Evolutionary conservation across 495 filamentous ascomycete genomes (phyloP).

Genomic region (Lasiosphaeria hispida): DNA sequence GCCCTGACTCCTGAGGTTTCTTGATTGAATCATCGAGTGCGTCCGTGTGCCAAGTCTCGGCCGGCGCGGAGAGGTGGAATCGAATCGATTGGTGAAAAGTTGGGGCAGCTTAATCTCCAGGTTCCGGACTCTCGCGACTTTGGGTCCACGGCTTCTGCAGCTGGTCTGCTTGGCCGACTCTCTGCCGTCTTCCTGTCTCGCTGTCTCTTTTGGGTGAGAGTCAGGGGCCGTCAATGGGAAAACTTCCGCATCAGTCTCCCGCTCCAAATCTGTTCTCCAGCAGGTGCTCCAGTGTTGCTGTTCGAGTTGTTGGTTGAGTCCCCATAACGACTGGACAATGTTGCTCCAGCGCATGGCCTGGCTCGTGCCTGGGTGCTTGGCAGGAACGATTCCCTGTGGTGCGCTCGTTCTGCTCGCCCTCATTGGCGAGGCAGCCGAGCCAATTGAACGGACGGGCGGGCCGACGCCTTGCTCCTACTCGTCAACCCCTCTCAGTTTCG

Average conservation of each 20-base stretch:
- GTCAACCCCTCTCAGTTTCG: too few species aligned
- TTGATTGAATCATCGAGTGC: too few species aligned
- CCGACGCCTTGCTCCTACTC: too few species aligned
- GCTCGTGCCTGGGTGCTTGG: not conserved
- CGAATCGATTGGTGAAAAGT: slow-evolving; percentile 5
- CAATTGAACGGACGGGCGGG: not conserved
- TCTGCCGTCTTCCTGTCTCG: not conserved
- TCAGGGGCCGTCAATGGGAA: too few species aligned
- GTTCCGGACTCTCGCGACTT: slow-evolving; percentile 7
- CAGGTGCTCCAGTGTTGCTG: not conserved
- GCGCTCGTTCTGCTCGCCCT: not conserved
- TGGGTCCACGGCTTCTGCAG: slow-evolving; percentile 4
- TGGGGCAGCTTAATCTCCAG: slow-evolving; percentile 19
- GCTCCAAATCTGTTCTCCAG: not conserved
- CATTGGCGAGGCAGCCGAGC: slow-evolving; percentile 10
- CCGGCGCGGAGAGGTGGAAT: not conserved
- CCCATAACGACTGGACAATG: slow-evolving; percentile 14
- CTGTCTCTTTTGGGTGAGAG: not conserved
- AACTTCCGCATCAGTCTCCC: too few species aligned
- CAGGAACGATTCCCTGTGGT: too few species aligned
- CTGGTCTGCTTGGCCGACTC: not conserved
- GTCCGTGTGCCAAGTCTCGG: too few species aligned
- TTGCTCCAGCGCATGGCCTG: not conserved
- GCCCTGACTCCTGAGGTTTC: too few species aligned
- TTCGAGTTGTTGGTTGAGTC: slow-evolving; percentile 3